Conservation (phyloP, 768 basidiomycete genomes). For the Omphalotus guepiniiformis region DNA sequence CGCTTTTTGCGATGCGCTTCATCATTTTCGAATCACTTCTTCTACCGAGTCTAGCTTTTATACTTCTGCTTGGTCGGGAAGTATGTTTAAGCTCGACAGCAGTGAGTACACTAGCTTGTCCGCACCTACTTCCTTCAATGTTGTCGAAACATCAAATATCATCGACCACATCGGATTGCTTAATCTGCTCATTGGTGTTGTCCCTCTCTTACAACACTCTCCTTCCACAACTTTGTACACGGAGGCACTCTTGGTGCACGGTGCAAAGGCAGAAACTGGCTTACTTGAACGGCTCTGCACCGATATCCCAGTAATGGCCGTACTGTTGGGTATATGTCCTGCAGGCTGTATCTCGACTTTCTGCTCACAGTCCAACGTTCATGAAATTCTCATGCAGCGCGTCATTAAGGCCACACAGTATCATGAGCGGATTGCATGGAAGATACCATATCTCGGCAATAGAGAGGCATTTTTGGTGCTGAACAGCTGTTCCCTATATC, state of each 20-base stretch:
- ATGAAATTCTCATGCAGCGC: constrained; percentile 27
- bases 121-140: constrained; percentile 30
- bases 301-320: constrained; percentile 35
- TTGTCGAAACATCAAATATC: constrained; percentile 39
- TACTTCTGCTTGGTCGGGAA: constrained; percentile 21
- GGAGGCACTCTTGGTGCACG: constrained; percentile 32
- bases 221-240: constrained; percentile 34
- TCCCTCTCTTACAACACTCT: constrained; percentile 25
- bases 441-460: constrained; percentile 18
- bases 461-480: constrained; percentile 16
- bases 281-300: constrained; percentile 29
- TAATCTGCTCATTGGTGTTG: constrained; percentile 29
- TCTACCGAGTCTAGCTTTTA: constrained; percentile 10
- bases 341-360: constrained; percentile 37
- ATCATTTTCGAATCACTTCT: constrained; percentile 8
- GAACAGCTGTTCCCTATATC: constrained; percentile 7
- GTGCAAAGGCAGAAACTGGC: constrained; percentile 24
- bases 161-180: constrained; percentile 33
- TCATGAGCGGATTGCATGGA: constrained; percentile 38
- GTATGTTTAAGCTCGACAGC: constrained; percentile 23
- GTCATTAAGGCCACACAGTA: constrained; percentile 19
- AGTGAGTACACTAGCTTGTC: constrained; percentile 17
- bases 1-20: constrained; percentile 23
- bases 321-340: constrained; percentile 40
- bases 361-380: constrained; percentile 33